phyloP scores from a whole-genome alignment of 2,329 filamentous ascomycete genomes.

The Fusarium scirpi region DNA sequence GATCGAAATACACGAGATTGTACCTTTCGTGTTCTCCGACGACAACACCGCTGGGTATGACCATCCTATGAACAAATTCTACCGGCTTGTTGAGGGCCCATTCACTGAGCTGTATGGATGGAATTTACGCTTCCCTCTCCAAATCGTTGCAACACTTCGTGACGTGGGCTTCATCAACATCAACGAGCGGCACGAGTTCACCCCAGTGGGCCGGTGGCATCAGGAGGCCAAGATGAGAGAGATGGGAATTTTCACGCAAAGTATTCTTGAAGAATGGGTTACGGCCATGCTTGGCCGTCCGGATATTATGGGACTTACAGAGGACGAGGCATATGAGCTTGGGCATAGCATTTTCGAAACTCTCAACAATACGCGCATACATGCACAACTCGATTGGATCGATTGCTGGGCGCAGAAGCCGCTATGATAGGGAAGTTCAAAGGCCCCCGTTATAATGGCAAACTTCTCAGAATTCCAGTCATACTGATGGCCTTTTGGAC shows the following conservation, averaged over 20 bases:
- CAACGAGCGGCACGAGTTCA: slow-evolving; percentile 45
- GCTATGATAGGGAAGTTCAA: slow-evolving; percentile 23
- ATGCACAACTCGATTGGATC: slow-evolving; percentile 53
- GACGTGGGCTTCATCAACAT: slow-evolving; percentile 53
- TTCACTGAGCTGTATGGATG: slow-evolving; percentile 53
- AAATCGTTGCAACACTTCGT: slow-evolving; percentile 48
- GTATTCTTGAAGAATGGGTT: slow-evolving; percentile 52
- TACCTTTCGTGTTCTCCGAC: slow-evolving; percentile 50
- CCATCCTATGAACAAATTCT: slow-evolving; percentile 52
- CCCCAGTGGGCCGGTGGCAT: slow-evolving; percentile 56
- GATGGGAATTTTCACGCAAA: slow-evolving; percentile 55
- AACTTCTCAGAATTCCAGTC: slow-evolving; percentile 8
- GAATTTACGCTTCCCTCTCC: slow-evolving; percentile 49
- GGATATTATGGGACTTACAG: slow-evolving; percentile 50
- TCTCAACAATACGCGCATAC: slow-evolving; percentile 50
- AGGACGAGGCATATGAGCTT: slow-evolving; percentile 51
- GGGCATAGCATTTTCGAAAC: slow-evolving; percentile 49
- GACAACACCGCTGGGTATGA: slow-evolving; percentile 48
- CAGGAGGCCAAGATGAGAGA: slow-evolving; percentile 51
- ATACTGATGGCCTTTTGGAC: background rate
- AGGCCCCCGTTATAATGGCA: slow-evolving; percentile 1
- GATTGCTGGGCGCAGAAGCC: slow-evolving; percentile 57
- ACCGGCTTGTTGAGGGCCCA: slow-evolving; percentile 49
- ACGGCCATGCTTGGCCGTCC: slow-evolving; percentile 51
- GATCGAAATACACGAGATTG: slow-evolving; percentile 55